phyloP scores from a whole-genome alignment of 495 filamentous ascomycete genomes.

The Daldinia concentrica region DNA sequence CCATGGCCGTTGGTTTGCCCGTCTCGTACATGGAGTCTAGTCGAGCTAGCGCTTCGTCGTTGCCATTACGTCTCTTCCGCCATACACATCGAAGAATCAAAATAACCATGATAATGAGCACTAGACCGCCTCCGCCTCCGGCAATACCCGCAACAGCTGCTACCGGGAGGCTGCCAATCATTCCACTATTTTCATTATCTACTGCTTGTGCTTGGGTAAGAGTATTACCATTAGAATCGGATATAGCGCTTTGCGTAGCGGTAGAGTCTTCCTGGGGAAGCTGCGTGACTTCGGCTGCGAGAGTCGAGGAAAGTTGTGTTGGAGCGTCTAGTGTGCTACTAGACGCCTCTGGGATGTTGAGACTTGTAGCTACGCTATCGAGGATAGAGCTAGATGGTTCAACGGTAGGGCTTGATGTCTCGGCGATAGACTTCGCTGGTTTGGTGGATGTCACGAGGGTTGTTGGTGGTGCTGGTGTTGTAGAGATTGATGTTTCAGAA shows the following conservation, averaged over 20 bases:
- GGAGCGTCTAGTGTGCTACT: constrained; percentile 19
- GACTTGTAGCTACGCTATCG: constrained; percentile 38
- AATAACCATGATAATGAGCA: constrained; percentile 25
- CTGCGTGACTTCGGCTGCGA: constrained; percentile 10
- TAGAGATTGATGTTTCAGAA: not conserved
- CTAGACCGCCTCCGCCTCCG: constrained; percentile 37
- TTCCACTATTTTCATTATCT: constrained; percentile 10
- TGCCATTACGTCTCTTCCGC: constrained; percentile 42
- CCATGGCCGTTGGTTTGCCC: constrained; percentile 32
- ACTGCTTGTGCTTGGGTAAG: constrained; percentile 30
- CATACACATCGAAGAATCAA: constrained; percentile 43
- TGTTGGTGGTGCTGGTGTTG: constrained; percentile 24
- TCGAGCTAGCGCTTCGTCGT: constrained; percentile 35
- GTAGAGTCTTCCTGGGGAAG: constrained; percentile 20
- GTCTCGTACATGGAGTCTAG: constrained; percentile 42
- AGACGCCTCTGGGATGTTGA: constrained; percentile 33
- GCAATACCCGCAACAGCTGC: constrained; percentile 46
- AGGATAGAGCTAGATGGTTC: constrained; percentile 33
- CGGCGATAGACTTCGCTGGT: not conserved
- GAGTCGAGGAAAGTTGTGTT: constrained; percentile 10
- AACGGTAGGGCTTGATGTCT: not conserved
- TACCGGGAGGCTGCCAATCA: constrained; percentile 34
- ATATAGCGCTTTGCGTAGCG: constrained; percentile 12
- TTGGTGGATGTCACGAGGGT: constrained; percentile 39
- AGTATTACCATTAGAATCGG: constrained; percentile 23